phyloP scores from a whole-genome alignment of 2,329 filamentous ascomycete species.

The Colletotrichum euphorbiae region DNA sequence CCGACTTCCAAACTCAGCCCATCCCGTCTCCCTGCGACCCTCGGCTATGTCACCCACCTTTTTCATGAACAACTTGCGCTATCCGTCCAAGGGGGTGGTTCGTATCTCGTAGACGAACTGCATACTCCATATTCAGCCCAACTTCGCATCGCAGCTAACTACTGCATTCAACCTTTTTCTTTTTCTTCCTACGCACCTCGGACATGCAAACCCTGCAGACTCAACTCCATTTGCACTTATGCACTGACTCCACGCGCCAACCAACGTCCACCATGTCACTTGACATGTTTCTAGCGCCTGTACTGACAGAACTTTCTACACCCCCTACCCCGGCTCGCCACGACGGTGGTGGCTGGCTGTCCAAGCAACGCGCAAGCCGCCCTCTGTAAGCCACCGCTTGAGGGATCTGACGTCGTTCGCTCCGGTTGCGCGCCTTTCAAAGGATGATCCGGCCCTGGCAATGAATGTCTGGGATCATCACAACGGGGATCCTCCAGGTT shows the following conservation, averaged over 20 bases:
- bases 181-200: not conserved
- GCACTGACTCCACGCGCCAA: not conserved
- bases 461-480: conserved; percentile 26
- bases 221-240: not conserved
- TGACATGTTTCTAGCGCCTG: conserved; percentile 1
- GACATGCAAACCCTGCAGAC: conserved; percentile 14
- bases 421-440: not conserved
- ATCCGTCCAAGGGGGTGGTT: not conserved
- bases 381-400: not conserved
- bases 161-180: conserved; percentile 13
- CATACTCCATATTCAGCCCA: not conserved
- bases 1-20: not conserved
- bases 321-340: not conserved
- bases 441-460: not conserved
- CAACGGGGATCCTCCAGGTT: conserved; percentile 10
- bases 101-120: conserved; percentile 4
- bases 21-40: not conserved
- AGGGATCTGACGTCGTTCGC: not conserved
- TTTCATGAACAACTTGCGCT: conserved; percentile 2
- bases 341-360: not conserved
- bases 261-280: not conserved
- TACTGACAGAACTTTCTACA: not conserved
- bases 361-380: not conserved
- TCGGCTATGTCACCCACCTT: not conserved
- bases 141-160: conserved; percentile 9